Evolutionary conservation across 441 rosid species (phyloP).

Genomic region (Dalechampia spathulata): DNA sequence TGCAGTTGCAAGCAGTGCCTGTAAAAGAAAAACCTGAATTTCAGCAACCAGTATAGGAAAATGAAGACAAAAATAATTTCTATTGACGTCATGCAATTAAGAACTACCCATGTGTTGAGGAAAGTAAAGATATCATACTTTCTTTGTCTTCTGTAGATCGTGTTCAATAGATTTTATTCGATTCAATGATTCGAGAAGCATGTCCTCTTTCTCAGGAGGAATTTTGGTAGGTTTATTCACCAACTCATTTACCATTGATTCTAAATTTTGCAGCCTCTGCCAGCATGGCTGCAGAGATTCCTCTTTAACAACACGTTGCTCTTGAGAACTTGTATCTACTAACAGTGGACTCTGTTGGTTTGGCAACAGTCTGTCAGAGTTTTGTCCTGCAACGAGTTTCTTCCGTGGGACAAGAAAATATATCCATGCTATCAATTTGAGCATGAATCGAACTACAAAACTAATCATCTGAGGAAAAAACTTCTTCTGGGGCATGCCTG

Average conservation of each 20-base stretch:
- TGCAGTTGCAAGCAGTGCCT: constrained; percentile 87
- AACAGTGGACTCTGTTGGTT: constrained; percentile 31
- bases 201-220: constrained; percentile 85
- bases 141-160: constrained; percentile 88
- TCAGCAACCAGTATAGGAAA: neutral
- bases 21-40: constrained; percentile 18
- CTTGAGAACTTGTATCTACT: constrained; percentile 32
- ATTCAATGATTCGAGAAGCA: constrained; percentile 73
- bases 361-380: constrained; percentile 20
- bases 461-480: constrained; percentile 31
- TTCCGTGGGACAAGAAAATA: constrained; percentile 39
- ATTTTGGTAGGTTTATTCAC: constrained; percentile 54
- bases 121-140: constrained; percentile 25
- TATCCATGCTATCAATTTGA: constrained; percentile 47
- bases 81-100: neutral
- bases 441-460: constrained; percentile 27
- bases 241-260: constrained; percentile 62
- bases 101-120: constrained; percentile 1
- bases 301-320: constrained; percentile 31
- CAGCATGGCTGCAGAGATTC: constrained; percentile 63
- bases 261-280: constrained; percentile 81
- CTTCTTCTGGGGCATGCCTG: constrained; percentile 28
- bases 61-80: constrained; percentile 1
- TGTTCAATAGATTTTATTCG: constrained; percentile 79
- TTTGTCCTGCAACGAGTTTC: constrained; percentile 33